These are phyloP conservation scores for Cryphonectria nitschkei DNA, from an alignment of 2,329 filamentous ascomycete genomes.

Conservation along the genomic window DNA sequence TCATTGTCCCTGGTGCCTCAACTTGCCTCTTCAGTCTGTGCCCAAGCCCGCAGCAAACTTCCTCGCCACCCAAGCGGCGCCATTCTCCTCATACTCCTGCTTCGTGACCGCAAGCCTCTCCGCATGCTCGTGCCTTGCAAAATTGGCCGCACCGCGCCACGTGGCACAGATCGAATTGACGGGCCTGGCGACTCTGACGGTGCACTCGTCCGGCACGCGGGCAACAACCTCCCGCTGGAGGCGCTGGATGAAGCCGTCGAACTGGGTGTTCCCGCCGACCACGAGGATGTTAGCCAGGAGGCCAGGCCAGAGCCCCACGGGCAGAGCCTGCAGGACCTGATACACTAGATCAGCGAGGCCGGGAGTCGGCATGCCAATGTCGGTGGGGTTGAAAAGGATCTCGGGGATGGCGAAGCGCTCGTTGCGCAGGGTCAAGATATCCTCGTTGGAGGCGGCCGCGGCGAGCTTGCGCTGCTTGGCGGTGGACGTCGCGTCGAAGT, in stretches of 20 bases:
- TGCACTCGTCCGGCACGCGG: conserved; percentile 74
- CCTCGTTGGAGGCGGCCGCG: conserved; percentile 62
- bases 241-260: conserved; percentile 81
- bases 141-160: conserved; percentile 81
- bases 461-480: conserved; percentile 54
- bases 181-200: conserved; percentile 73
- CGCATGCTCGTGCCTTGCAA: conserved; percentile 72
- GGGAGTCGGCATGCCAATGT: conserved; percentile 82
- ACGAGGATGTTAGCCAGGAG: conserved; percentile 86
- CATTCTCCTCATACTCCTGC: conserved; percentile 88
- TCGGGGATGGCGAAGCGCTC: conserved; percentile 92
- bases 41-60: conserved; percentile 61
- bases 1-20: no score
- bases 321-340: conserved; percentile 74
- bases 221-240: conserved; percentile 75
- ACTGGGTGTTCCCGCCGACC: conserved; percentile 81
- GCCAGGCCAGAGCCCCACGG: conserved; percentile 80
- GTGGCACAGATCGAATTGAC: conserved; percentile 76
- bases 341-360: conserved; percentile 83
- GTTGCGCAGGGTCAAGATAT: conserved; percentile 84
- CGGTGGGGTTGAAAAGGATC: conserved; percentile 81
- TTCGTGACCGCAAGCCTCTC: conserved; percentile 76
- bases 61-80: conserved; percentile 72
- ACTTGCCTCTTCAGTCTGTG: conserved; percentile 30
- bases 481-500: conserved; percentile 69